Evolutionary conservation across 2,329 filamentous ascomycete genomes (phyloP).

Genomic region (Fusarium beomiforme): DNA sequence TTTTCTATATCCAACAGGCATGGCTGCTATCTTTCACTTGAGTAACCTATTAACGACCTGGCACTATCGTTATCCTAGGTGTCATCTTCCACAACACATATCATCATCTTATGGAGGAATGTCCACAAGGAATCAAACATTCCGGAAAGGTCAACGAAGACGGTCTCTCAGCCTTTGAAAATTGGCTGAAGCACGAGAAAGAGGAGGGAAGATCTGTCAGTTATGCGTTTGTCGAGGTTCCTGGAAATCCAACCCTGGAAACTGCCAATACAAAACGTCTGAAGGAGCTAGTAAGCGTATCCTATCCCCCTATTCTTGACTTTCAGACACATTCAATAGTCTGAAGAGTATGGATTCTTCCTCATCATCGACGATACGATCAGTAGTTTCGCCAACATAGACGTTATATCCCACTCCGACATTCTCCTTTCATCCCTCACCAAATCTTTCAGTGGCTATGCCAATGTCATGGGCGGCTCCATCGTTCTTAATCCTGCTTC

Average conservation of each 20-base stretch:
- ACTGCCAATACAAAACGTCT: constrained; percentile 48
- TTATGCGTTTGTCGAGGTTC: constrained; percentile 59
- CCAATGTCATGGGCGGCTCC: constrained; percentile 65
- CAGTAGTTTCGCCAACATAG: constrained; percentile 59
- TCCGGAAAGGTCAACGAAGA: constrained; percentile 55
- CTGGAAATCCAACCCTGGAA: constrained; percentile 50
- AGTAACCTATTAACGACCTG: constrained; percentile 51
- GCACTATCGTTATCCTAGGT: constrained; percentile 57
- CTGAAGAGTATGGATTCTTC: constrained; percentile 57
- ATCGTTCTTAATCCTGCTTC: constrained; percentile 60
- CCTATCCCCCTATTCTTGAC: neutral
- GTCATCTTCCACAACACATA: constrained; percentile 62
- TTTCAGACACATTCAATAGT: constrained; percentile 29
- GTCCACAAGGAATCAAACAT: constrained; percentile 56
- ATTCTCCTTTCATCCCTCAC: constrained; percentile 63
- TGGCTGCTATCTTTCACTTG: constrained; percentile 60
- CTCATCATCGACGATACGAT: constrained; percentile 61
- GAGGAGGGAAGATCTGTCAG: constrained; percentile 52
- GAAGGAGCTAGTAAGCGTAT: constrained; percentile 50
- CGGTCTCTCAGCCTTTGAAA: constrained; percentile 57
- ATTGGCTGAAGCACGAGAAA: constrained; percentile 55
- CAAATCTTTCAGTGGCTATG: constrained; percentile 67
- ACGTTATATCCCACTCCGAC: constrained; percentile 60
- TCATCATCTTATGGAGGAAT: constrained; percentile 58
- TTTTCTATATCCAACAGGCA: constrained; percentile 64